phyloP scores from a whole-genome alignment of 306 rosid species.

The Vigna hirtella region DNA sequence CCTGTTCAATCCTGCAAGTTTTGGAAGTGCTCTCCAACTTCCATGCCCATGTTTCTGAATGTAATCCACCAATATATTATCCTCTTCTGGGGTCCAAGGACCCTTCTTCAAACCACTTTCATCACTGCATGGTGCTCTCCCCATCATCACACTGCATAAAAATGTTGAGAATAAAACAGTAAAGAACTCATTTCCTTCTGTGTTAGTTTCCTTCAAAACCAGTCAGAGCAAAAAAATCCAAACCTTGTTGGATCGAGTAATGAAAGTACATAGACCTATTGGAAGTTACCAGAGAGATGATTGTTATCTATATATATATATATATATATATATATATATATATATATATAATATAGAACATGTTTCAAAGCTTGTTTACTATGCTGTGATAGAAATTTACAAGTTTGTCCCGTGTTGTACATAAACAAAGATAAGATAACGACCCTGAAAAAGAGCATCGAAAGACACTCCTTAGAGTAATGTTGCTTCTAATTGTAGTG shows the following conservation, averaged over 20 bases:
- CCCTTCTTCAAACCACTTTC: constrained; percentile 60
- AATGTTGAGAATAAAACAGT: background rate
- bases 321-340: background rate
- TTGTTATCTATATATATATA: constrained; percentile 31
- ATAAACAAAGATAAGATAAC: constrained; percentile 16
- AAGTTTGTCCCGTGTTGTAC: constrained; percentile 34
- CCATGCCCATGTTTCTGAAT: constrained; percentile 73
- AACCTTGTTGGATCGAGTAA: constrained; percentile 39
- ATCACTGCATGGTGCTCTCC: constrained; percentile 44
- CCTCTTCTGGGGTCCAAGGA: constrained; percentile 64
- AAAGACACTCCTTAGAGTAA: background rate
- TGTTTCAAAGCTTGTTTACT: constrained; percentile 32
- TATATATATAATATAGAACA: constrained; percentile 1
- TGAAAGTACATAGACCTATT: background rate
- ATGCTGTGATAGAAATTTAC: constrained; percentile 35
- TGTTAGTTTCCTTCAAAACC: background rate
- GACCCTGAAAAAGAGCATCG: background rate
- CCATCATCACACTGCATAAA: constrained; percentile 49
- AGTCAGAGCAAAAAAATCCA: constrained; percentile 19
- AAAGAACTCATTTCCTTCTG: background rate
- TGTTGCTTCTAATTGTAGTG: background rate
- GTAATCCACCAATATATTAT: constrained; percentile 46
- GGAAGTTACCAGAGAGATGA: constrained; percentile 8
- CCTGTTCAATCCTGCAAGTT: constrained; percentile 80
- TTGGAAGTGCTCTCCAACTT: constrained; percentile 84